A percentile compares a stretch with the other conserved stretches of the same genome.
Evolutionary conservation across 805 yeast genomes (phyloP).

Genomic region (Aciculoconidium aculeatum): DNA sequence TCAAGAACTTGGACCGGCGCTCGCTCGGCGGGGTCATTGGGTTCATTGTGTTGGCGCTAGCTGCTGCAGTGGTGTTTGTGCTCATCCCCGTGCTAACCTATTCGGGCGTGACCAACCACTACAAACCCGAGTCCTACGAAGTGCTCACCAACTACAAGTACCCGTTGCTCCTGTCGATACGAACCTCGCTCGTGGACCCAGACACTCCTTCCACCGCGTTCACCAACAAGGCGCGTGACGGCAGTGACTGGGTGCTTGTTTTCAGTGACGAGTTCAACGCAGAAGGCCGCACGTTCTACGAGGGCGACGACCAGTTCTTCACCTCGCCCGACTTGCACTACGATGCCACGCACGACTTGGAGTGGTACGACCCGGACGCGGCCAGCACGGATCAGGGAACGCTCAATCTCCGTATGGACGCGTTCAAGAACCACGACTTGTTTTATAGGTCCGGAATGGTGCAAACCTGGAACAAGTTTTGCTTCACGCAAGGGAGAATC

Average conservation of each 20-base stretch:
- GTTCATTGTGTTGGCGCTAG: constrained; percentile 12
- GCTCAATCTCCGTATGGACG: constrained; percentile 66
- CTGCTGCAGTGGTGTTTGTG: constrained; percentile 15
- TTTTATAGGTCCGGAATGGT: constrained; percentile 88
- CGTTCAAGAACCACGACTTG: constrained; percentile 70
- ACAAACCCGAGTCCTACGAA: constrained; percentile 31
- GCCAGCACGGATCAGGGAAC: constrained; percentile 72
- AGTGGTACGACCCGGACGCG: constrained; percentile 96
- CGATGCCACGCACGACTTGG: constrained; percentile 83
- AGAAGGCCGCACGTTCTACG: constrained; percentile 86
- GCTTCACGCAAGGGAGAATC: constrained; percentile 78
- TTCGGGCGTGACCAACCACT: constrained; percentile 16
- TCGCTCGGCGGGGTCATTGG: constrained; percentile 19
- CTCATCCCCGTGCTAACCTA: constrained; percentile 22
- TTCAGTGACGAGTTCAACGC: constrained; percentile 89
- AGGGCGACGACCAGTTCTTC: constrained; percentile 90
- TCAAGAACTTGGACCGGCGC: constrained; percentile 19
- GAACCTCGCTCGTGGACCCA: constrained; percentile 60
- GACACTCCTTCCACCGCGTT: constrained; percentile 58
- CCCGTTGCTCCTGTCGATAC: constrained; percentile 51
- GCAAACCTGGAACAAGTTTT: constrained; percentile 86
- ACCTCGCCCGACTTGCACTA: constrained; percentile 79
- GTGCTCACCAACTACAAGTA: constrained; percentile 52
- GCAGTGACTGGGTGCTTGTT: constrained; percentile 67
- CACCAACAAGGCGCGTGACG: constrained; percentile 51